Conservation (phyloP, 2,329 filamentous ascomycete genomes). For the Fusarium nelsonii region DNA sequence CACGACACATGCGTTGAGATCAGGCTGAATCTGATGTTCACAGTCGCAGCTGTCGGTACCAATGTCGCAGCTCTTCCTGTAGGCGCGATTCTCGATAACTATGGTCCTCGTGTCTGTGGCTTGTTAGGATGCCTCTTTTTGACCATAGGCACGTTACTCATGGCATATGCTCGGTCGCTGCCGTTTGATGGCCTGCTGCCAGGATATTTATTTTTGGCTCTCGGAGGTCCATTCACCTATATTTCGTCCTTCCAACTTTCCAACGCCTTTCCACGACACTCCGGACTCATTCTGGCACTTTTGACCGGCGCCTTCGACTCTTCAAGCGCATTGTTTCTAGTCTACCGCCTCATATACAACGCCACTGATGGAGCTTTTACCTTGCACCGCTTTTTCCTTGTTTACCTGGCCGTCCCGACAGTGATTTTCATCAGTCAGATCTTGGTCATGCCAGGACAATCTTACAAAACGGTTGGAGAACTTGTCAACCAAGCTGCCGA, state of each 20-base stretch:
- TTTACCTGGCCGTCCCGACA: constrained; percentile 77
- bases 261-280: constrained; percentile 82
- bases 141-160: constrained; percentile 75
- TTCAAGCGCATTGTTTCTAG: constrained; percentile 80
- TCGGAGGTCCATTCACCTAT: constrained; percentile 85
- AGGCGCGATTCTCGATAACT: constrained; percentile 85
- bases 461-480: constrained; percentile 88
- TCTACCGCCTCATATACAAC: constrained; percentile 79
- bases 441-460: constrained; percentile 77
- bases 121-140: constrained; percentile 77
- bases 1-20: constrained; percentile 62
- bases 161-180: constrained; percentile 72
- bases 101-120: constrained; percentile 81
- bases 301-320: constrained; percentile 87
- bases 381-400: constrained; percentile 76
- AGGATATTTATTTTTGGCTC: constrained; percentile 80
- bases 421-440: constrained; percentile 76
- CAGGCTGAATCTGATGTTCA: constrained; percentile 91
- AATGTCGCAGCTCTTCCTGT: constrained; percentile 89
- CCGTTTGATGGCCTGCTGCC: constrained; percentile 79
- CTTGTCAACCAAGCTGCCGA: constrained; percentile 79
- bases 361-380: constrained; percentile 67
- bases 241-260: constrained; percentile 87
- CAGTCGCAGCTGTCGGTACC: constrained; percentile 85
- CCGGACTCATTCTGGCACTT: constrained; percentile 82